These are phyloP conservation scores for Strobilomyces echinocephalus DNA, from an alignment of 768 basidiomycete species.

Conservation along the genomic window DNA sequence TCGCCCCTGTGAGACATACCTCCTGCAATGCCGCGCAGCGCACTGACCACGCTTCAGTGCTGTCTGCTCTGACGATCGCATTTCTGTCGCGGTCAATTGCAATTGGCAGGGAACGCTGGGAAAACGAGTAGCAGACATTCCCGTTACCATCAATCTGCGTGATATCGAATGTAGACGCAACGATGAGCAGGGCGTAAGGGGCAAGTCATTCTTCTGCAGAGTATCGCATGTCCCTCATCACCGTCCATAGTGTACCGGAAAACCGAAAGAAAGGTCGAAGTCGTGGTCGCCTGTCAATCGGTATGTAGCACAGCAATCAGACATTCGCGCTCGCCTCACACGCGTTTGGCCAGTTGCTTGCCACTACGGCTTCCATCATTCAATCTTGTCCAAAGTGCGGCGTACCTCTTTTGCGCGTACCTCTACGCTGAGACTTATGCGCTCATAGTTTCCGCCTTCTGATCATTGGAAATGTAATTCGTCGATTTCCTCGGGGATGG, in stretches of 20 bases:
- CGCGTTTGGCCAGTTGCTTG: slow-evolving; percentile 1
- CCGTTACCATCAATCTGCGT: slow-evolving; percentile 1
- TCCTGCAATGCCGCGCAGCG: not conserved
- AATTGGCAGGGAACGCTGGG: not conserved
- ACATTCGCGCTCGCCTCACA: not conserved
- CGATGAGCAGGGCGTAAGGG: not conserved
- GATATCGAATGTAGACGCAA: not conserved
- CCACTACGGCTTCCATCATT: slow-evolving; percentile 8
- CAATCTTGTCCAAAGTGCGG: slow-evolving; percentile 11
- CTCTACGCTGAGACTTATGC: not conserved
- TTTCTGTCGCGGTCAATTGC: slow-evolving; percentile 1
- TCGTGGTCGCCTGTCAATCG: slow-evolving; percentile 2
- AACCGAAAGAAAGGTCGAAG: slow-evolving; percentile 5
- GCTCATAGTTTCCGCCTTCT: slow-evolving; percentile 11
- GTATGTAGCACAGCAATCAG: not conserved
- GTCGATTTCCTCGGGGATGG: not conserved
- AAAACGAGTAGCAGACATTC: not conserved
- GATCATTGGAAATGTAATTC: slow-evolving; percentile 13
- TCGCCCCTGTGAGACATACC: slow-evolving; percentile 6
- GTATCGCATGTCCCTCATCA: not conserved
- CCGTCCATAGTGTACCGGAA: slow-evolving; percentile 6
- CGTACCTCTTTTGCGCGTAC: not conserved
- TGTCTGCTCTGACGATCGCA: not conserved
- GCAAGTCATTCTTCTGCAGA: slow-evolving; percentile 1
- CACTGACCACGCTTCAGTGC: not conserved